Conservation (phyloP, 768 basidiomycete species). For the Boletus patriciae region DNA sequence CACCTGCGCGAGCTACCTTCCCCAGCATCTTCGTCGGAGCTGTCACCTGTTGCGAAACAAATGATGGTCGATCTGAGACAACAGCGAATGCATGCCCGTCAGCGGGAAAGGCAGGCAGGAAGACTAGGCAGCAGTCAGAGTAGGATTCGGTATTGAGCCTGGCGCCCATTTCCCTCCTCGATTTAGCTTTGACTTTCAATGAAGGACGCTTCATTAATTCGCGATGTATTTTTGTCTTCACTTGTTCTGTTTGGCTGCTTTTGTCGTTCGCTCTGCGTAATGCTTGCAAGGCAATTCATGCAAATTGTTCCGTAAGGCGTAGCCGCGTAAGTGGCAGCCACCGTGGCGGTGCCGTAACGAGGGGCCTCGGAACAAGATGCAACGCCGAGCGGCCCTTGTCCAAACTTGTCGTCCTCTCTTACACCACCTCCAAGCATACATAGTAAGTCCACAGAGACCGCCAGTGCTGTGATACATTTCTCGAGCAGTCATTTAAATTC, state of each 20-base stretch:
- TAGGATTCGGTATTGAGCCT: conserved; percentile 29
- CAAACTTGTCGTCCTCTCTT: background rate
- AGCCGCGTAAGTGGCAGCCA: background rate
- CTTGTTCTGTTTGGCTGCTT: conserved; percentile 10
- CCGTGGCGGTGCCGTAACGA: background rate
- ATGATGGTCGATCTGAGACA: conserved; percentile 65
- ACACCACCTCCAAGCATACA: background rate
- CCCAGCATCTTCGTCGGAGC: conserved; percentile 69
- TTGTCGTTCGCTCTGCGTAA: conserved; percentile 5
- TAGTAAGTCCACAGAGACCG: background rate
- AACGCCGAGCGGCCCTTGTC: too few relatives aligned
- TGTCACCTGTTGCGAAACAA: conserved; percentile 65
- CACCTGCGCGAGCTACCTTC: conserved; percentile 43
- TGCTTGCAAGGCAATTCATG: background rate
- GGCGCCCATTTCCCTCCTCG: background rate
- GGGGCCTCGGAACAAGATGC: background rate
- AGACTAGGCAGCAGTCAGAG: conserved; percentile 35
- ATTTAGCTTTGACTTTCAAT: conserved; percentile 16
- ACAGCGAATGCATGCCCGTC: conserved; percentile 37
- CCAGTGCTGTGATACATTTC: background rate
- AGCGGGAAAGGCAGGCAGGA: conserved; percentile 31
- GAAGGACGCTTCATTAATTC: conserved; percentile 11
- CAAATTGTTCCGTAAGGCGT: too few relatives aligned
- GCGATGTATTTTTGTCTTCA: conserved; percentile 15
- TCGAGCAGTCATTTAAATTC: background rate